Evolutionary conservation across 257 asterid species (phyloP), one percentile per base, ranked within the genome.

Genomic region (Nicotiana tomentosiformis): DNA sequence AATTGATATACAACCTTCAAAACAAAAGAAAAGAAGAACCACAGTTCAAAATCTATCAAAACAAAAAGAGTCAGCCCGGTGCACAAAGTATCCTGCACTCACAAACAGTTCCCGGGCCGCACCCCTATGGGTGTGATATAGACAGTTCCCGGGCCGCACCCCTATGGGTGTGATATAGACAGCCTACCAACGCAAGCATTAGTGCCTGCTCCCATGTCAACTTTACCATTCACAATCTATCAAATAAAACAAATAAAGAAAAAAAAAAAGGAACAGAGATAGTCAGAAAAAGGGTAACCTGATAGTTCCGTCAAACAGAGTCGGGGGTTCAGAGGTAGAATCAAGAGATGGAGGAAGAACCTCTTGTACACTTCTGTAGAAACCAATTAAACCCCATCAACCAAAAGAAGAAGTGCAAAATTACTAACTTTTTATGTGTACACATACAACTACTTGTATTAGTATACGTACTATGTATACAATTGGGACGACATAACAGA

Each of bases 1-100:
- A 88, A 82, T 81, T 81, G 84, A 85, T 79, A 79, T 95, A 93
- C 92, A 95, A 80, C 93, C 98, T 95, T 84, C 87, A 35, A 77
- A 83, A 78, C 26, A 23, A 23, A 66, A 57, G 10, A 11, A 32
- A 7, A 26, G 4, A 72, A 5, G 46, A 6, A 23, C 1, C 33
- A 23, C 1, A 43, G 20, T 51, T 72, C 43, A 74, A 20, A 74
- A 49, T 72, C 58, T 46, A 72, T 23, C 26, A 43, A 43, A 43
- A 7, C 8, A n/a, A n/a, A 23, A 23, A 23, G 26, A 23, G 26
- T 23, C 26, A 23, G 26, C 26, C 26, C 26, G 1, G 0, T 23
- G 26, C 26, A 23, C 26, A 23, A 23, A 23, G 26, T 23, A 23
- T 23, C 26, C 26, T 23, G 26, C 26, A 23, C 0, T 23, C 26